phyloP scores from a whole-genome alignment of 2,329 filamentous ascomycete genomes.

The Xylaria sp. region DNA sequence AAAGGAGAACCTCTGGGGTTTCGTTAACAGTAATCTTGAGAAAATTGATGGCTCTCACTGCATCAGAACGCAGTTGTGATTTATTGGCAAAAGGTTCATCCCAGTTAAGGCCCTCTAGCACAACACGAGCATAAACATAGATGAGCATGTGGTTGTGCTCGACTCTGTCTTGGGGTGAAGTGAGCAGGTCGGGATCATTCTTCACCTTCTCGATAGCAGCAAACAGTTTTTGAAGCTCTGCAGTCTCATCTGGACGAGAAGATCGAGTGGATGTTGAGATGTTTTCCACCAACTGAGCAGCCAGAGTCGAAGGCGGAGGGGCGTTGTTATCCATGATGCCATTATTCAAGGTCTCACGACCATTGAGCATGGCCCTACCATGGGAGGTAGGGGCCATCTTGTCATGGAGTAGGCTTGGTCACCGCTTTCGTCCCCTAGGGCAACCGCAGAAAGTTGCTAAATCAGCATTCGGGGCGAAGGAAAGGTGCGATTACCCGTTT shows the following conservation, averaged over 20 bases:
- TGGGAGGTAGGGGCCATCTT: constrained; percentile 42
- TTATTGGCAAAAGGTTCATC: constrained; percentile 71
- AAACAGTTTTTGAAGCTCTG: constrained; percentile 76
- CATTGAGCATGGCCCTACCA: constrained; percentile 34
- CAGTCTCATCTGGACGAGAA: constrained; percentile 68
- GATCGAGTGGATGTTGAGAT: constrained; percentile 69
- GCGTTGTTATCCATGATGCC: constrained; percentile 33
- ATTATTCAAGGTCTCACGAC: constrained; percentile 35
- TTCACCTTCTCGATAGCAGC: constrained; percentile 61
- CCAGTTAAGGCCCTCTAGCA: constrained; percentile 71
- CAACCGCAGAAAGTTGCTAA: background rate
- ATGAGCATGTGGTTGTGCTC: constrained; percentile 85
- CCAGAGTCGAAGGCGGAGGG: constrained; percentile 78
- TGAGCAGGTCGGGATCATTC: constrained; percentile 58
- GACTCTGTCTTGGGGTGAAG: constrained; percentile 67
- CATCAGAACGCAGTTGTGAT: constrained; percentile 62
- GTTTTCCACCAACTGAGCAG: constrained; percentile 85
- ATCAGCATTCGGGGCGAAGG: background rate
- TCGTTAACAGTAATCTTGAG: constrained; percentile 76
- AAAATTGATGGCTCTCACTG: constrained; percentile 76
- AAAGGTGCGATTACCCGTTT: background rate
- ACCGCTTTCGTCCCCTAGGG: background rate
- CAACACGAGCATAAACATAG: constrained; percentile 80
- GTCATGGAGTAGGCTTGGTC: background rate
- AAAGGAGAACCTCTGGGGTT: constrained; percentile 71